phyloP scores from a whole-genome alignment of 176 grass and related monocot species.

The Aegilops sharonensis region DNA sequence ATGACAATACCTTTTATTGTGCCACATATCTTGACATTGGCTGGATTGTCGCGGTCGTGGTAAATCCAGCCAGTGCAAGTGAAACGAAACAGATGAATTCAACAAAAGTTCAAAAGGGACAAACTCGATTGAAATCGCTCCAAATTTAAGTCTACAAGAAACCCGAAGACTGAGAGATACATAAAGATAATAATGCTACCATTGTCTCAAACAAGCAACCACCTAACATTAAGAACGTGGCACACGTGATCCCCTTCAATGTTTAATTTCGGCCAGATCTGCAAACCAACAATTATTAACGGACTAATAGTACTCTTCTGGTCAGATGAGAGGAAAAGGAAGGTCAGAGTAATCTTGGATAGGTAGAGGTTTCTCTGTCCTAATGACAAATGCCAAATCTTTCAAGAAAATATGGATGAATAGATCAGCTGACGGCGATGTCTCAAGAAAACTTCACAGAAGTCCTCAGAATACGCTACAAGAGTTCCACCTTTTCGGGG shows the following conservation, averaged over 20 bases:
- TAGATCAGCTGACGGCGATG: constrained; percentile 2
- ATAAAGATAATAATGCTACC: background rate
- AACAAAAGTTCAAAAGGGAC: background rate
- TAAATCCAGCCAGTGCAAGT: too few relatives aligned
- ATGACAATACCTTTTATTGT: too few relatives aligned
- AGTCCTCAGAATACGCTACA: background rate
- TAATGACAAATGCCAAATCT: constrained; percentile 22
- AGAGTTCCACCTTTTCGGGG: background rate
- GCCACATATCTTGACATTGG: too few relatives aligned
- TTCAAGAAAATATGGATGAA: constrained; percentile 16
- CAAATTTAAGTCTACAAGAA: background rate
- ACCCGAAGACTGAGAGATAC: background rate
- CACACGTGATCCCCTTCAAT: background rate
- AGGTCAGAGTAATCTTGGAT: constrained; percentile 21
- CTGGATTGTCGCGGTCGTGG: too few relatives aligned
- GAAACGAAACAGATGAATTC: too few relatives aligned
- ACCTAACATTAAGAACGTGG: background rate
- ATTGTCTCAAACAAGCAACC: background rate
- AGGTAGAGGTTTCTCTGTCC: constrained; percentile 26
- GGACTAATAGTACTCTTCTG: background rate
- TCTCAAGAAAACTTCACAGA: background rate
- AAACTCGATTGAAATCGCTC: background rate
- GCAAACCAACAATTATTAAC: background rate
- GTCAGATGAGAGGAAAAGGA: constrained; percentile 6
- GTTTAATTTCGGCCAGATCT: background rate